Percentiles rank a stretch among this genome's conserved stretches.
Evolutionary conservation across 306 rosid species (phyloP).

Genomic region (Morella rubra): DNA sequence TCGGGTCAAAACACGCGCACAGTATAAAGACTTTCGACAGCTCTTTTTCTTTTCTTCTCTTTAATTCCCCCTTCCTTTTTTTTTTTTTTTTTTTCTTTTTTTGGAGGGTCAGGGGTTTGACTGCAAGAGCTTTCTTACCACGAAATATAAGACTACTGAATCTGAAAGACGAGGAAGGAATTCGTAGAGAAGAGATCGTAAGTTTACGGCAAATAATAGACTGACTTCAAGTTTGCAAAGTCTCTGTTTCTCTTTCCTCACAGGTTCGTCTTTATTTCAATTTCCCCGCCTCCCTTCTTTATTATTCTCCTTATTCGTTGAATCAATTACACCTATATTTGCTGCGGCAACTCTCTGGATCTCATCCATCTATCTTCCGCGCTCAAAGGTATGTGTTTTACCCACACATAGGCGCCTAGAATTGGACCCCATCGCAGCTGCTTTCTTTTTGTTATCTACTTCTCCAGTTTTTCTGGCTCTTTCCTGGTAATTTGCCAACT

Average conservation of each 20-base stretch:
- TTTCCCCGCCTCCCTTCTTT: not conserved
- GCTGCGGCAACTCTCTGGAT: not conserved
- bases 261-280: slow-evolving; percentile 20
- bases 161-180: not conserved
- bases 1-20: not conserved
- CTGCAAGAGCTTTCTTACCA: slow-evolving; percentile 24
- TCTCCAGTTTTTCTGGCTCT: not conserved
- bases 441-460: not conserved
- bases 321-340: not conserved
- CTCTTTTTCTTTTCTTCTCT: not conserved
- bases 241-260: slow-evolving; percentile 17
- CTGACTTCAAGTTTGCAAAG: slow-evolving; percentile 19
- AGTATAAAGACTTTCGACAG: not conserved
- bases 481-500: not conserved
- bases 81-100: not conserved
- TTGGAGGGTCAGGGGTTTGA: slow-evolving; percentile 22
- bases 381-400: not conserved
- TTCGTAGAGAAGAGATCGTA: not conserved
- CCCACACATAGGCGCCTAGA: not conserved
- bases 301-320: not conserved
- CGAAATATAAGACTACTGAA: not conserved
- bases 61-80: not conserved
- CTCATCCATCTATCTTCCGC: not conserved
- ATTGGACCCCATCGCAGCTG: not conserved
- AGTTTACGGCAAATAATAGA: slow-evolving; percentile 26